These are phyloP conservation scores for Saccharomyces hybrid DNA, from an alignment of 1,139 yeast species.

Conservation along the genomic window DNA sequence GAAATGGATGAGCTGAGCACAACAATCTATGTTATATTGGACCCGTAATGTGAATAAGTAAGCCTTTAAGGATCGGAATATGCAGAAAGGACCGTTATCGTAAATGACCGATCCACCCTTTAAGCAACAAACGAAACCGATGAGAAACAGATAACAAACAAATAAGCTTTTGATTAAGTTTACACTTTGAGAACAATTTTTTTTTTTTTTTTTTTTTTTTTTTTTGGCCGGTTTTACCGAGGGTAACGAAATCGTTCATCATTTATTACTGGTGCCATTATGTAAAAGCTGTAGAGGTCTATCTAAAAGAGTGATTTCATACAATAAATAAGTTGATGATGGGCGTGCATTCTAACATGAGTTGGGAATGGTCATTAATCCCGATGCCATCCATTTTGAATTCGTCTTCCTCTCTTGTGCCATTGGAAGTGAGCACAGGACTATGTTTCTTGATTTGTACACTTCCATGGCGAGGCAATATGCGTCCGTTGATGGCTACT, in stretches of 20 bases:
- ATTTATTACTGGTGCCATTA: background rate
- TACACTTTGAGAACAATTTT: background rate
- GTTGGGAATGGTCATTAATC: slow-evolving; percentile 16
- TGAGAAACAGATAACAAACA: background rate
- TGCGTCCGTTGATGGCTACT: slow-evolving; percentile 18
- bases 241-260: background rate
- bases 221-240: slow-evolving; percentile 3
- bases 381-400: slow-evolving; percentile 10
- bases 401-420: background rate
- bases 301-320: background rate
- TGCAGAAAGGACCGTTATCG: background rate
- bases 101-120: background rate
- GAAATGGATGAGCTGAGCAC: background rate
- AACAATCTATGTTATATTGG: background rate
- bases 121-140: background rate
- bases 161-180: background rate
- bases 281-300: background rate
- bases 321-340: slow-evolving; percentile 14
- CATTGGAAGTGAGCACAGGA: slow-evolving; percentile 4
- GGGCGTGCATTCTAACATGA: slow-evolving; percentile 23
- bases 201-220: background rate
- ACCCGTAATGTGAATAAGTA: background rate
- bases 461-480: slow-evolving; percentile 10
- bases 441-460: slow-evolving; percentile 10
- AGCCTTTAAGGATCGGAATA: background rate